Evolutionary conservation across 768 basidiomycete species (phyloP).

Genomic region (Collybia sordida): DNA sequence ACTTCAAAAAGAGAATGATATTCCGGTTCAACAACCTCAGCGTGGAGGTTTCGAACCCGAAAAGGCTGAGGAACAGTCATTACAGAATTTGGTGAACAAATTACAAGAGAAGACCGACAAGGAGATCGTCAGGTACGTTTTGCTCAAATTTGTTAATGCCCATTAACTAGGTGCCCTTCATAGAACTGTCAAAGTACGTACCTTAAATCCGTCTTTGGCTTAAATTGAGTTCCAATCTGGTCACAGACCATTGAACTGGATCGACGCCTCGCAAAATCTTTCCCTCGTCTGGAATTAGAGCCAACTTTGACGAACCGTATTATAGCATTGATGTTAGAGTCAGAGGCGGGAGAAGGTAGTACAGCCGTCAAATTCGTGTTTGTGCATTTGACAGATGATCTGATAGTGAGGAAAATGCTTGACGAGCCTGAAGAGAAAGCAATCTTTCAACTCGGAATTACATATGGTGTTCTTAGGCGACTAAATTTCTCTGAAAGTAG

Average conservation of each 20-base stretch:
- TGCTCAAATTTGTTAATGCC: not conserved
- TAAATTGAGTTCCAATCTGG: not conserved
- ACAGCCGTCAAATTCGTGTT: conserved; percentile 1
- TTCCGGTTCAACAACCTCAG: conserved; percentile 8
- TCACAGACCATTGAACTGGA: conserved; percentile 79
- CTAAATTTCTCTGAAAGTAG: conserved; percentile 72
- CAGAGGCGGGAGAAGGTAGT: conserved; percentile 29
- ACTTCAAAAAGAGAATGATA: not conserved
- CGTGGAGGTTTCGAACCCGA: conserved; percentile 32
- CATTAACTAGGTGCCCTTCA: not conserved
- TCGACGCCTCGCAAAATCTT: conserved; percentile 63
- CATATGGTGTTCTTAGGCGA: conserved; percentile 77
- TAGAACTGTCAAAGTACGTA: conserved; percentile 36
- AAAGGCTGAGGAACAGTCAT: conserved; percentile 49
- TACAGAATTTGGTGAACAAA: conserved; percentile 78
- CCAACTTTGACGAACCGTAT: conserved; percentile 56
- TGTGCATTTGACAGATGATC: conserved; percentile 8
- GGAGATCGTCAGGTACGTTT: conserved; percentile 67
- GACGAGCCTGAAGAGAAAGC: conserved; percentile 73
- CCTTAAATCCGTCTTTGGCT: not conserved
- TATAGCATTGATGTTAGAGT: conserved; percentile 46
- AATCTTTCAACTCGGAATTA: conserved; percentile 68
- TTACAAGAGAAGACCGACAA: conserved; percentile 87
- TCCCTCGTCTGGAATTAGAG: conserved; percentile 66
- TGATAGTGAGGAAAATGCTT: conserved; percentile 31